Evolutionary conservation across 2,329 filamentous ascomycete species (phyloP).

Genomic region (Aspergillus cejpii): DNA sequence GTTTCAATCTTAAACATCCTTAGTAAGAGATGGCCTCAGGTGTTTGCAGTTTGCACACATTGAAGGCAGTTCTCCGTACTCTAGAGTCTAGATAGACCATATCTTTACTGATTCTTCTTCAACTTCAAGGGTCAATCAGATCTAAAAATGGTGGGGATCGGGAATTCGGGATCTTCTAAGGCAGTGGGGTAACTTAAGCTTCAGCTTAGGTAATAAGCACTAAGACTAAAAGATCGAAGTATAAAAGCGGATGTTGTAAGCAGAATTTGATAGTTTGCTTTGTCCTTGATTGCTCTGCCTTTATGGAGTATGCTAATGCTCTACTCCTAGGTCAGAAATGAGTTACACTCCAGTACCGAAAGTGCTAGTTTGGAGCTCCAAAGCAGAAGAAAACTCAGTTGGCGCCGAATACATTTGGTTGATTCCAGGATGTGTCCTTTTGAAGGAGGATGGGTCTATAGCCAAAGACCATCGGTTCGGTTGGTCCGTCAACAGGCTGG

Average conservation of each 20-base stretch:
- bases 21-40: too few relatives aligned
- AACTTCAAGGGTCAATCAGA: too few relatives aligned
- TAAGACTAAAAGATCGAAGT: too few relatives aligned
- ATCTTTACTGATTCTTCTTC: too few relatives aligned
- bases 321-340: slow-evolving; percentile 14
- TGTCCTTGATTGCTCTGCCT: slow-evolving; percentile 1
- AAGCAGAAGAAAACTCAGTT: slow-evolving; percentile 3
- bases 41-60: too few relatives aligned
- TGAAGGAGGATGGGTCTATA: slow-evolving; percentile 19
- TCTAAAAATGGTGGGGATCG: too few relatives aligned
- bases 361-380: slow-evolving; percentile 12
- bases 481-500: slow-evolving; percentile 35
- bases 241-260: slow-evolving; percentile 17
- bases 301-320: slow-evolving; percentile 5
- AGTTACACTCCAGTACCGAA: slow-evolving; percentile 10
- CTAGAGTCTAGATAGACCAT: too few relatives aligned
- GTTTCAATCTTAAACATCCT: too few relatives aligned
- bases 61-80: too few relatives aligned
- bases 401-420: slow-evolving; percentile 14
- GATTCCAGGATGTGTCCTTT: slow-evolving; percentile 5
- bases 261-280: not conserved
- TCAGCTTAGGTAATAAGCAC: too few relatives aligned
- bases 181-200: too few relatives aligned
- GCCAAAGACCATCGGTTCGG: slow-evolving; percentile 24
- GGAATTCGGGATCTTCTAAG: too few relatives aligned